Evolutionary conservation across 2,329 filamentous ascomycete genomes (phyloP), one percentile per base, ranked within the genome.

Genomic region (Drechslerella dactyloides): DNA sequence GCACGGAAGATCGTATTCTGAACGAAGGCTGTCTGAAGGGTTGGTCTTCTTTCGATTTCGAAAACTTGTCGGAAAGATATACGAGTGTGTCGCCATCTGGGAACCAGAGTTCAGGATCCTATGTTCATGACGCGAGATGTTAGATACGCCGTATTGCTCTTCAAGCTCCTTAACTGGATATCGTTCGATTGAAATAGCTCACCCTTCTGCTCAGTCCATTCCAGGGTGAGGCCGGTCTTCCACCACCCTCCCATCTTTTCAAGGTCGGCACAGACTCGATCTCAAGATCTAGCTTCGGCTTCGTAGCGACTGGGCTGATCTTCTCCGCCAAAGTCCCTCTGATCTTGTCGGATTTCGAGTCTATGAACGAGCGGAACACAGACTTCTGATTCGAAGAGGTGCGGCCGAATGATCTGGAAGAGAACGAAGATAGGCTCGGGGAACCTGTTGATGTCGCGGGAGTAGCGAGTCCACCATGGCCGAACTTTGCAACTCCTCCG

Each of bases 31-130:
- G 82, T 0, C 82, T 73, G 69, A 73, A 73, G 4, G 58, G 69
- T 21, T 66, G 69, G 33, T 73, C 69, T 30, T 73, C 69, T 35
- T 62, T 83, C 80, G 50, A 81, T 80, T 73, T 81, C 81, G 74
- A 66, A 50, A 74, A 75, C 42, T 74, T 75, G 23, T 82, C 80
- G 0, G 83, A 81, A 4, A 87, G 81, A 76, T 83, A 87, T 1
- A 87, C 81, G 8, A 87, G 78, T 13, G 86, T 85, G 69, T 87
- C 85, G 21, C 85, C 85, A 64, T 85, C 84, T 0, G 83, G 82
- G 74, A 87, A 84, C 85, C 85, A 87, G 1, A 87, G 78, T 74
- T 87, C 85, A 1, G 84, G 84, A 54, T 87, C 85, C 76, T 86
- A 61, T 30, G 27, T 4, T 33, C 8, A 33, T 33, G 4, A 8